Evolutionary conservation across 1,139 yeast genomes (phyloP), one percentile per base, ranked within the genome.

Genomic region (Hansenula sp.): DNA sequence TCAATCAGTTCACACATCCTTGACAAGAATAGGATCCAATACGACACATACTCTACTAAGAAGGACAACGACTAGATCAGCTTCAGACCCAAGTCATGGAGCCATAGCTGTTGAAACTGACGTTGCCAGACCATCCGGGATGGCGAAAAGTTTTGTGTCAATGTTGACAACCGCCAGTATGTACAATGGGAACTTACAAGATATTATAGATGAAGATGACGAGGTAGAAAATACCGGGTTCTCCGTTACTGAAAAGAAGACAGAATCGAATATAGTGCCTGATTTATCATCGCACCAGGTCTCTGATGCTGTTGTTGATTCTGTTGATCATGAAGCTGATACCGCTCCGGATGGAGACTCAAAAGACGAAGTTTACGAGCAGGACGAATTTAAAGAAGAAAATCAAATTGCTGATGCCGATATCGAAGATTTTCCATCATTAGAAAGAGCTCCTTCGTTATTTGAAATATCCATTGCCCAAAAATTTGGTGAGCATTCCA

Each of bases 101-200:
- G 12, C 24, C 2, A 19, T 19, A 13, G 36, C 18, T 7, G 41
- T n/a, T 4, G 55, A 50, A 3, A 54, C 49, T n/a, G 71, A 68
- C 46, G 55, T 61, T 28, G 71, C 68, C 1, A 54, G 52, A 30
- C 67, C 72, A 0, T 61, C 67, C 10, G 66, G 65, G 32, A 63
- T 71, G 61, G 73, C 76, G 13, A 67, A 66, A 49, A 72, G 76
- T 37, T 69, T 78, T 51, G 77, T 76, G 1, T 73, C 75, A 1
- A 53, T 77, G 41, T 58, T 78, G 38, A 74, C 82, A 1, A 68
- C 80, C 0, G 78, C 82, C 0, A 72, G 77, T 48, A 69, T 76
- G 44, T 76, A 71, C 55, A 75, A 76, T 2, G 82, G 81, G 5
- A 58, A 55, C 35, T 48, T 58, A 19, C 54, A 57, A 4, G 60